Evolutionary conservation across 2,329 filamentous ascomycete species (phyloP), one percentile per base, ranked within the genome.

Genomic region (Ophiostoma ips): DNA sequence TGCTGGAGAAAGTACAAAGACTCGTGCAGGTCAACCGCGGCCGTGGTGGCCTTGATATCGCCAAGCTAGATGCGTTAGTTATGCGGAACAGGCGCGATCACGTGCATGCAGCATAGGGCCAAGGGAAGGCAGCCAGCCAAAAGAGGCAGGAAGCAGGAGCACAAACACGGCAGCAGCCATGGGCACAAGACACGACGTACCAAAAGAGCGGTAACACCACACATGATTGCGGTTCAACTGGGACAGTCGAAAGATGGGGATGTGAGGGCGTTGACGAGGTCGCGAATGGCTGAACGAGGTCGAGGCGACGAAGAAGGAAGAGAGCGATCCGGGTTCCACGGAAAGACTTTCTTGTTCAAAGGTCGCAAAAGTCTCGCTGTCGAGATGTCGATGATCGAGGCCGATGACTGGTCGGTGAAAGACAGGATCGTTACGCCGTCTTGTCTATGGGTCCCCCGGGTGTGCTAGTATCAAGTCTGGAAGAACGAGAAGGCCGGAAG

Each of bases 1-100:
- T 88, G 66, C 55, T 67, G 82, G 10, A 86, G 76, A 58, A 79
- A 79, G 65, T 83, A 85, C n/a, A 85, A 69, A 37, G 76, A 73
- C 64, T 86, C 82, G 62, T 86, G 81, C 38, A 86, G 69, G 57
- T 85, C 81, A 53, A 77, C 70, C 15, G 77, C 76, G 31, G 80
- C 81, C 48, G 68, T 60, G 52, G 55, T 41, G 46, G 56, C 58
- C 49, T 62, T 70, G 54, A 71, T 66, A 58, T 79, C 72, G 54
- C 75, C 77, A 54, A 81, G 70, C 55, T 56, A 37, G 3, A 11
- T 15, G 44, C n/a, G 19, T 41, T 28, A 28, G 40, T 30, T 19
- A 15, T 6, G 11, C 10, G 30, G 16, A 18, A 28, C 40, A 21
- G 43, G 30, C 33, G 3, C 33, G 33, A 12, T n/a, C 19, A 45